Evolutionary conservation across 2,329 filamentous ascomycete genomes (phyloP), one percentile per base, ranked within the genome.

Genomic region (Aspergillus transmontanensis): DNA sequence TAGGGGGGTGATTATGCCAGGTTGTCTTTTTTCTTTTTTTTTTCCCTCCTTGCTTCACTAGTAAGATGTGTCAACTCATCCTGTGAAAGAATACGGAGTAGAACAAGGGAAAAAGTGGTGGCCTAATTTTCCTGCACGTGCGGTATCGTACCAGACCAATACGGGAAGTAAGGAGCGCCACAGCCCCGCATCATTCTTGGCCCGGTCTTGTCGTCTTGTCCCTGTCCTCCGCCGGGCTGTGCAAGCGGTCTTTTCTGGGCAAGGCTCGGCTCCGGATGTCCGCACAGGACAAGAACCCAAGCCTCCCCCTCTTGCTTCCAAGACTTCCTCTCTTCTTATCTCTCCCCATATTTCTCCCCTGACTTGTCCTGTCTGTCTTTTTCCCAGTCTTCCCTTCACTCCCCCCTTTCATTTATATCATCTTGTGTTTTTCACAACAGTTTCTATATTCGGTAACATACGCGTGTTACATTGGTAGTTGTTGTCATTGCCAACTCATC

Each of bases 171-270:
- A 53, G 34, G 41, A 36, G 55, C 56, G 59, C 59, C 59, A 64
- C 57, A 60, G 60, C 61, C 68, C 71, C 69, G 69, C 69, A 70
- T 62, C 61, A 64, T 60, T 72, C 75, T 76, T 77, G 74, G 75
- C 73, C 73, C 73, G 71, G 72, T 74, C 71, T 75, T 72, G 70
- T 71, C 69, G 64, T 70, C 67, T 70, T 70, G 69, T 69, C 66
- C 68, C 69, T 67, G 64, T 68, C 68, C 69, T 73, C 75, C 73
- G 73, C 75, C 67, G 67, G 70, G 65, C 69, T 69, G 68, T 72
- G 71, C 67, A 68, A 68, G 68, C 67, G 67, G 68, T 60, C 66
- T 75, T 73, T 72, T 74, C 75, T 78, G 71, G 76, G 75, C 76
- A 73, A 71, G 68, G 65, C 72, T 76, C 71, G 73, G 73, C 64